Conservation (phyloP, 2,329 filamentous ascomycete species). For the Ciborinia camelliae region DNA sequence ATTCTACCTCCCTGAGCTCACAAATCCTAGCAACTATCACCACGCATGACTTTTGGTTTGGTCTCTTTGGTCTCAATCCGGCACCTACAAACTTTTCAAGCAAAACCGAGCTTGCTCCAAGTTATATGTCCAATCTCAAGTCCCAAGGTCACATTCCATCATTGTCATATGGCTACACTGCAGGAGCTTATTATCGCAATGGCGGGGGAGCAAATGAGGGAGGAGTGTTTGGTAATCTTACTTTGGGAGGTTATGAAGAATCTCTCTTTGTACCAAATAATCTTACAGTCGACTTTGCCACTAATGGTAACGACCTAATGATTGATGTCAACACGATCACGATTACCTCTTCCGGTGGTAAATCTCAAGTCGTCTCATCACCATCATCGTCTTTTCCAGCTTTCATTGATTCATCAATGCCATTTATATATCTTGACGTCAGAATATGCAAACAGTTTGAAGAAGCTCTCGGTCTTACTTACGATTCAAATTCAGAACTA, state of each 20-base stretch:
- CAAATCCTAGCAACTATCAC: constrained; percentile 36
- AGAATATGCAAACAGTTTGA: constrained; percentile 40
- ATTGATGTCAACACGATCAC: constrained; percentile 40
- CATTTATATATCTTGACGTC: constrained; percentile 42
- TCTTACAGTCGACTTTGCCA: constrained; percentile 40
- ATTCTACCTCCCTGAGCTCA: constrained; percentile 22
- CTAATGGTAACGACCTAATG: constrained; percentile 40
- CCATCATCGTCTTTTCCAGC: constrained; percentile 25
- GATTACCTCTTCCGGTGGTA: constrained; percentile 20
- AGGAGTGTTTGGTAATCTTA: constrained; percentile 29
- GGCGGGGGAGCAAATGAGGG: constrained; percentile 14
- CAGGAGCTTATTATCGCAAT: constrained; percentile 42
- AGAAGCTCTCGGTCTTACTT: constrained; percentile 38
- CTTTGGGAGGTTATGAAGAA: constrained; percentile 41
- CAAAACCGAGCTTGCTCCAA: constrained; percentile 28
- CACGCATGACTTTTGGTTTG: constrained; percentile 32
- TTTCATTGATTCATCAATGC: constrained; percentile 41
- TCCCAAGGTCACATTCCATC: constrained; percentile 41
- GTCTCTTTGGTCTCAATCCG: constrained; percentile 31
- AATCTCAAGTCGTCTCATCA: constrained; percentile 20
- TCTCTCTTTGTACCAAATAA: constrained; percentile 42
- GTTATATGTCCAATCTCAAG: constrained; percentile 41
- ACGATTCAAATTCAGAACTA: constrained; percentile 38
- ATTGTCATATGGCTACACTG: constrained; percentile 45
- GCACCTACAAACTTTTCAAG: constrained; percentile 26